Evolutionary conservation across 1,284 basidiomycete genomes (phyloP), one percentile per base, ranked within the genome.

Genomic region (Porodaedalea pini): DNA sequence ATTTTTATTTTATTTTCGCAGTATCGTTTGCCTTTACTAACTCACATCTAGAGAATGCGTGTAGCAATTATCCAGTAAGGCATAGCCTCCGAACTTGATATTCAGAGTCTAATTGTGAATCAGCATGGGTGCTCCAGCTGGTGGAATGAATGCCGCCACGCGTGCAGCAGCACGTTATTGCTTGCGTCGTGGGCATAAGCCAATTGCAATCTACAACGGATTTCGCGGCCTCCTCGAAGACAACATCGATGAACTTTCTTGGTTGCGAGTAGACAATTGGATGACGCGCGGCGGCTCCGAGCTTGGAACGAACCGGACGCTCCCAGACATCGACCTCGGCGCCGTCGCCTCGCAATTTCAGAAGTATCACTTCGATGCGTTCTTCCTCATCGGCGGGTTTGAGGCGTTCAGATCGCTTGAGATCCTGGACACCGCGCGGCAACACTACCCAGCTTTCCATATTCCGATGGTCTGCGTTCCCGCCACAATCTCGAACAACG

Each of bases 101-200:
- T 54, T 50, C 61, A 41, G 51, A 19, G 54, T 39, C 56, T 53
- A 61, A 37, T 60, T 23, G 17, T 51, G 45, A 56, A 50, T 52
- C 56, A 95, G 92, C 67, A 87, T 96, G 67, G 96, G 96, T 60
- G 97, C 97, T 0, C 96, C 97, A 2, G 95, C 96, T 2, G 95
- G 96, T 57, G 96, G 97, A 10, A 98, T 99, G 93, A 98, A 99
- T 69, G 95, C 95, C 1, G 96, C 96, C 0, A 98, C 94, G 0
- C 88, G 96, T 45, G 88, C 95, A 32, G 94, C 93, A 1, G 94
- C 92, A 5, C 89, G 96, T 15, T 98, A 93, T 77, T 98, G 94
- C 70, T 76, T 96, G 62, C 85, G 86, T 60, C 90, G 93, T 67
- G 96, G 97, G 0, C 96, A 99, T 72, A 90, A 82, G 19, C 90